Conservation (phyloP, 177 flowering plant genomes). For the Telopea speciosissima region DNA sequence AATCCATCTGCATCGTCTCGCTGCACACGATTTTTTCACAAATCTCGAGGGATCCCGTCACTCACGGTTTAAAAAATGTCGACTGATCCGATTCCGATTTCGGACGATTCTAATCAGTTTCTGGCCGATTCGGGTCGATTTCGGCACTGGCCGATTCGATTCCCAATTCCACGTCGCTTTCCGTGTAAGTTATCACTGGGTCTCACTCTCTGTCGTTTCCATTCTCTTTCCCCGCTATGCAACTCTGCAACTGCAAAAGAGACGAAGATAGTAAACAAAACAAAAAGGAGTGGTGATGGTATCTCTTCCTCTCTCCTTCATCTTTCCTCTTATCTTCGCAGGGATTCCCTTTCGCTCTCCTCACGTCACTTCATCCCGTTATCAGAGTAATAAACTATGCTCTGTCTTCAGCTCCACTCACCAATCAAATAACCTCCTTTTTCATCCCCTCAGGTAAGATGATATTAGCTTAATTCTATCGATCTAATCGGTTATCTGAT, state of each 20-base stretch:
- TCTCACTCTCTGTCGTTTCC: too few species aligned
- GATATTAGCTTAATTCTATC: not conserved
- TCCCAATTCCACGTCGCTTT: too few species aligned
- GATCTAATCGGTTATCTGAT: not conserved
- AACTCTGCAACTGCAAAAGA: not conserved
- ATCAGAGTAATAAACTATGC: not conserved
- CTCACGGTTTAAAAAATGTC: too few species aligned
- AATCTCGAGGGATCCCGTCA: too few species aligned
- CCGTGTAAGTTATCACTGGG: too few species aligned
- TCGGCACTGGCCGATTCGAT: too few species aligned
- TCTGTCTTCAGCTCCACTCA: not conserved
- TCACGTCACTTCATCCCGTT: not conserved
- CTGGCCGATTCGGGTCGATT: too few species aligned
- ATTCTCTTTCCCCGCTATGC: too few species aligned
- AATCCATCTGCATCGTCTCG: too few species aligned
- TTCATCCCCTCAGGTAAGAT: conserved; percentile 14
- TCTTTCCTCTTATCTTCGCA: conserved; percentile 2
- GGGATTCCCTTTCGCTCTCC: not conserved
- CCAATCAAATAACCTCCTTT: not conserved
- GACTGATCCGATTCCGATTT: too few species aligned
- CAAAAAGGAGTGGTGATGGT: not conserved
- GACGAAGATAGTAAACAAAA: not conserved
- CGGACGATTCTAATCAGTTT: too few species aligned
- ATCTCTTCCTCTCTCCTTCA: conserved; percentile 4
- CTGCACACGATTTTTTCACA: too few species aligned